Evolutionary conservation across 495 filamentous ascomycete genomes (phyloP).

Genomic region (Amorphotheca resinae): DNA sequence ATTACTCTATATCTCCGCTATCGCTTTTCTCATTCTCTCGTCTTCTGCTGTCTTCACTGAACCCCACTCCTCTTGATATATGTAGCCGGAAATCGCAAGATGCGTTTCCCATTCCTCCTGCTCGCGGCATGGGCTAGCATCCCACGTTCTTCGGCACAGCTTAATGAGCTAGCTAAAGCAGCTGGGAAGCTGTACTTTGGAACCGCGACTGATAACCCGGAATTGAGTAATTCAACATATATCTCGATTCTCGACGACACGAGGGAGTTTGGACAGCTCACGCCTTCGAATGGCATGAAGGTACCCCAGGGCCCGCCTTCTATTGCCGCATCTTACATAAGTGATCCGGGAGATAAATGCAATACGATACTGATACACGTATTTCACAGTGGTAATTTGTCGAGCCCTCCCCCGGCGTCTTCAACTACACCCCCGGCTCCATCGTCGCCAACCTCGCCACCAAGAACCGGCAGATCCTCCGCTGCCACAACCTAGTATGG

Average conservation of each 20-base stretch:
- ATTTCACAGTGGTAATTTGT: slow-evolving; percentile 27
- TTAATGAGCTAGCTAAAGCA: slow-evolving; percentile 27
- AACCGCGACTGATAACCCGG: slow-evolving; percentile 33
- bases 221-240: slow-evolving; percentile 26
- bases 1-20: too few relatives aligned
- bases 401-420: slow-evolving; percentile 33
- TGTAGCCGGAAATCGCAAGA: too few relatives aligned
- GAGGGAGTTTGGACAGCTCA: slow-evolving; percentile 39
- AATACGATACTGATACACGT: slow-evolving; percentile 23
- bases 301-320: too few relatives aligned
- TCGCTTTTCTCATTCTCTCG: too few relatives aligned
- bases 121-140: slow-evolving; percentile 1
- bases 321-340: not conserved
- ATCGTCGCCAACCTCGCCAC: slow-evolving; percentile 37
- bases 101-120: slow-evolving; percentile 3
- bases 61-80: too few relatives aligned
- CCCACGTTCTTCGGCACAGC: slow-evolving; percentile 1
- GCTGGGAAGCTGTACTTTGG: slow-evolving; percentile 37
- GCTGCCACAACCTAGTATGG: slow-evolving; percentile 54
- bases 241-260: slow-evolving; percentile 24
- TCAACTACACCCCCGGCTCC: slow-evolving; percentile 39
- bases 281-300: slow-evolving; percentile 41
- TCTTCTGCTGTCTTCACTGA: too few relatives aligned
- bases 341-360: not conserved
- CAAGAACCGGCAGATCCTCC: slow-evolving; percentile 38